Evolutionary conservation across 495 filamentous ascomycete species (phyloP), one percentile per base, ranked within the genome.

Genomic region (Neurospora sp.): DNA sequence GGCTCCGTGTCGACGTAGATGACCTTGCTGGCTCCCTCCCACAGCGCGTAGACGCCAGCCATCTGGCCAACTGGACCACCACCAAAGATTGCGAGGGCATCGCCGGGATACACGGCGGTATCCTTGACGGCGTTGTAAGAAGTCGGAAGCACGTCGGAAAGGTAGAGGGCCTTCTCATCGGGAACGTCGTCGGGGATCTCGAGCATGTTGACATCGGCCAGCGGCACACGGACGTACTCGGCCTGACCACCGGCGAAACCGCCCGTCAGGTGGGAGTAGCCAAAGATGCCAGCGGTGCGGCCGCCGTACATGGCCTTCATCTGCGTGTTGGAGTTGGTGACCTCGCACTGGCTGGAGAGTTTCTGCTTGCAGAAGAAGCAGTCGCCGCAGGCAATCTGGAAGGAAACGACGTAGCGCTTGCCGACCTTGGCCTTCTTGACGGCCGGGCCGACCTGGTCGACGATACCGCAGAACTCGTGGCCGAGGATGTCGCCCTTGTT

Each of bases 161-260:
- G 85, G 77, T 90, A 97, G 0, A 98, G 86, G 0, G 83, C 82
- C 80, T 96, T 95, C 86, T 97, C 94, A 77, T 97, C 93, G 0
- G 93, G 92, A 0, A 98, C 91, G 71, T 88, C 86, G 65, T 92
- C 90, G 8, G 94, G 94, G 4, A 96, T 87, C 72, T 89, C 88
- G 9, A 98, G 87, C 22, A 97, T 85, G 75, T 97, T 97, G 74
- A 90, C 88, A 69, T 96, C 91, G n/a, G 88, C 94, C 27, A 89
- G 88, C 0, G 94, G 94, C 10, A 96, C 93, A 0, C 94, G 89
- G 9, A 93, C 88, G 73, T 94, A 97, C 80, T 97, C 94, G 10
- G 94, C 91, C 78, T 97, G 94, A 0, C 94, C 93, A 53, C 94
- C 94, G 12, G 94, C 93, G 78, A 94, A 97, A 3, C 94, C 94